Conservation (phyloP, 192 early-diverging fungal species). For the Coemansia guatemalensis region DNA sequence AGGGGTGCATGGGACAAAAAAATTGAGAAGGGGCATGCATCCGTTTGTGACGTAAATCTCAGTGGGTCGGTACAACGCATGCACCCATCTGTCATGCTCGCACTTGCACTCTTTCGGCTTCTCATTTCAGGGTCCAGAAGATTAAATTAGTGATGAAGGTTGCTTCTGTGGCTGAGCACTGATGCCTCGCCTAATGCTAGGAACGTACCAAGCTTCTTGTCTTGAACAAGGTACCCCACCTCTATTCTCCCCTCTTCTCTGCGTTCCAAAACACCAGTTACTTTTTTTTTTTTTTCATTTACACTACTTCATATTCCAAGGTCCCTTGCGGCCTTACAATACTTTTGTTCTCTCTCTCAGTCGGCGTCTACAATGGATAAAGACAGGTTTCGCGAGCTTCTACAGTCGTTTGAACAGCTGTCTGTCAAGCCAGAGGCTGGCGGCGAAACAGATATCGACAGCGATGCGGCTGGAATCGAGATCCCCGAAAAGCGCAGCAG, state of each 20-base stretch:
- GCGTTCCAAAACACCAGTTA: too few species aligned
- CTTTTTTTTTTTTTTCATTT: too few species aligned
- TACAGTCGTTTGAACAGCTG: conserved; percentile 49
- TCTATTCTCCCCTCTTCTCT: not conserved
- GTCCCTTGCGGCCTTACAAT: not conserved
- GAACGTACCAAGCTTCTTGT: too few species aligned
- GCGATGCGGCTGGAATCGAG: conserved; percentile 11
- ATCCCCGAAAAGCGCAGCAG: conserved; percentile 9
- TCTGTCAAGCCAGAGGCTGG: conserved; percentile 47
- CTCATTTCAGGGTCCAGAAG: not conserved
- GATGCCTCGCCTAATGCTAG: not conserved
- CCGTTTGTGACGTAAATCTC: not conserved
- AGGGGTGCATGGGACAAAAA: not conserved
- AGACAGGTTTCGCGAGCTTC: conserved; percentile 49
- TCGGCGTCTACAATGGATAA: conserved; percentile 34
- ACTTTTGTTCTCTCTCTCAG: not conserved
- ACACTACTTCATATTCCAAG: too few species aligned
- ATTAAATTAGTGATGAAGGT: not conserved
- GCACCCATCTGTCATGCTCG: too few species aligned
- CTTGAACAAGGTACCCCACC: not conserved
- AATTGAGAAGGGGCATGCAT: not conserved
- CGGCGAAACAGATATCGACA: conserved; percentile 28
- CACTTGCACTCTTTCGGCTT: too few species aligned
- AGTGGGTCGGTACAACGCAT: not conserved
- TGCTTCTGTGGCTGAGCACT: not conserved